These are phyloP conservation scores for Staphylotrichum tortipilum DNA, from an alignment of 495 filamentous ascomycete genomes.

Conservation along the genomic window DNA sequence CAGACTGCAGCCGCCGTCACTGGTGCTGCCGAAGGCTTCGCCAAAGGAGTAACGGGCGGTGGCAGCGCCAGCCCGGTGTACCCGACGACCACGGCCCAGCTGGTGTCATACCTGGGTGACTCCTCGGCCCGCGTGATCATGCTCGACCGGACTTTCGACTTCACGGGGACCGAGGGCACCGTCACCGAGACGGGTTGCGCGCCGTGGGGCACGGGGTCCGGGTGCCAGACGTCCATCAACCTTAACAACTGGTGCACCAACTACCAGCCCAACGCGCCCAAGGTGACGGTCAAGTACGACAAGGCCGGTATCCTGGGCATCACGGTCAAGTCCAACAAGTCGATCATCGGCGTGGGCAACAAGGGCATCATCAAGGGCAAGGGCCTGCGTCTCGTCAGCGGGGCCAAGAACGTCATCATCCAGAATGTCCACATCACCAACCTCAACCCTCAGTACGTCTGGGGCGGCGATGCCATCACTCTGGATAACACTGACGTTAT, in stretches of 20 bases:
- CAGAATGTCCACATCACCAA: slow-evolving; percentile 5
- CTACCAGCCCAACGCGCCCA: slow-evolving; percentile 2
- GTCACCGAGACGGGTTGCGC: slow-evolving; percentile 2
- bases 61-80: slow-evolving; percentile 1
- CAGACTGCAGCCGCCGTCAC: not conserved
- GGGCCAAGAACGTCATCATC: slow-evolving; percentile 1
- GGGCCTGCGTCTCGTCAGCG: slow-evolving; percentile 1
- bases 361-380: slow-evolving; percentile 7
- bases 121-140: slow-evolving; percentile 2
- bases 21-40: slow-evolving; percentile 1
- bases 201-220: slow-evolving; percentile 2
- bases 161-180: slow-evolving; percentile 1
- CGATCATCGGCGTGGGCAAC: not conserved
- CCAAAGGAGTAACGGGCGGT: slow-evolving; percentile 1
- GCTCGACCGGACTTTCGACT: slow-evolving; percentile 4
- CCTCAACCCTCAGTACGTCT: slow-evolving; percentile 4
- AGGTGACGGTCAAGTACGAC: slow-evolving; percentile 1
- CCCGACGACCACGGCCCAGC: not conserved
- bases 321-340: slow-evolving; percentile 5
- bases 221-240: not conserved
- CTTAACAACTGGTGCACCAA: slow-evolving; percentile 1
- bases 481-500: slow-evolving; percentile 1
- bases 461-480: slow-evolving; percentile 4
- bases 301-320: slow-evolving; percentile 3
- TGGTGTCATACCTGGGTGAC: slow-evolving; percentile 3